These are phyloP conservation scores for Auriscalpium microsporum DNA, from an alignment of 768 basidiomycete genomes.

Conservation along the genomic window DNA sequence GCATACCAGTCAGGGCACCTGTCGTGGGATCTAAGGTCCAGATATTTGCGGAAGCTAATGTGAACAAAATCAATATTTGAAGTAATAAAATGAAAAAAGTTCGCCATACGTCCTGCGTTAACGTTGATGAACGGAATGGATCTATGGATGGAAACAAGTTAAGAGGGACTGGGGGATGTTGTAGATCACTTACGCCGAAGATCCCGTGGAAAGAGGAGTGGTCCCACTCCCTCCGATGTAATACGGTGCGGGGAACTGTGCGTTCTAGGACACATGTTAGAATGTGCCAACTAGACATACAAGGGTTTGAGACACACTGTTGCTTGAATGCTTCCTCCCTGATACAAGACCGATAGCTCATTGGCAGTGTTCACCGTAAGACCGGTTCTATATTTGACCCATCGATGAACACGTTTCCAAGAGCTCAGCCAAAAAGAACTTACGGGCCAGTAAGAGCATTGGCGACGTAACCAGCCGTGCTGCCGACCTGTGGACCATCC, in stretches of 20 bases:
- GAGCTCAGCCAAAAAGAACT: too few relatives aligned
- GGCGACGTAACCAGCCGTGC: too few relatives aligned
- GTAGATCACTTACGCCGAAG: neutral
- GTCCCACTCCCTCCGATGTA: neutral
- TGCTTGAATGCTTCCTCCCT: neutral
- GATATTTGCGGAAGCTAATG: neutral
- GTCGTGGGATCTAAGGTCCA: neutral
- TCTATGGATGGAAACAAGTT: neutral
- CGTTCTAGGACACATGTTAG: neutral
- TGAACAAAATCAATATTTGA: neutral
- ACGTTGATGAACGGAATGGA: neutral
- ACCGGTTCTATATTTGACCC: too few relatives aligned
- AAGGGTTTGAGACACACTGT: neutral
- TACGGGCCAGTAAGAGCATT: too few relatives aligned
- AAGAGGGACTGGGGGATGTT: neutral
- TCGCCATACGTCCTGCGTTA: neutral
- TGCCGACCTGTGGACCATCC: too few relatives aligned
- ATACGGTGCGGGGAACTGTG: neutral
- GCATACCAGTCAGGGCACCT: neutral
- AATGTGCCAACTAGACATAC: too few relatives aligned
- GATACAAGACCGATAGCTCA: neutral
- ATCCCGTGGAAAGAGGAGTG: neutral
- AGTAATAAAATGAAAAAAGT: neutral
- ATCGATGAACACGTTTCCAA: too few relatives aligned
- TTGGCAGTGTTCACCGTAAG: too few relatives aligned